Base-by-base conservation (phyloP, 2,329 filamentous ascomycete genomes). In the Iodosphaeria phyllophila region DNA sequence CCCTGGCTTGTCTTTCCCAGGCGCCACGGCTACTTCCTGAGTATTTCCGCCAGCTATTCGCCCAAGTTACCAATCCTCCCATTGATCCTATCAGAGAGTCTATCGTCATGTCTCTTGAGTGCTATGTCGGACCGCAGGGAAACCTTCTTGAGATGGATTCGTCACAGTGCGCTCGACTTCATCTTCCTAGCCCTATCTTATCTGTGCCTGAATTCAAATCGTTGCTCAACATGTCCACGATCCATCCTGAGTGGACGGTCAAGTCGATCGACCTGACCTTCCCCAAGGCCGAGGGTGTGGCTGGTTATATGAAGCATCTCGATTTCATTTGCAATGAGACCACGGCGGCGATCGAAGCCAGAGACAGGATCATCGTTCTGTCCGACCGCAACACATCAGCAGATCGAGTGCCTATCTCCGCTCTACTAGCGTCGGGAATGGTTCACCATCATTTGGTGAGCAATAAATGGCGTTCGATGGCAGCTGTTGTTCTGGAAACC, bases 21-120 rank as follows among this genome's bases (percentile, higher is more conserved):
- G 78, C 84, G 33, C 83, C 86, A 37, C 78, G 84, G 38, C 61
- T 92, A 27, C 66, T 93, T 12, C 92, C 79, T 50, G 86, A 93
- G 51, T 95, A 95, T 56, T 95, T 95, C 74, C 74, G 86, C 33
- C 80, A 95, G 58, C 73, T 95, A 21, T 95, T 95, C 49, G 86
- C 86, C 7, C 86, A 95, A 56, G 86, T 95, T 48, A 95, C 86
- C 32, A 95, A 95, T 52, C 86, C 86, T 37, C 86, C 86, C 9
- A 95, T 95, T 43, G 86, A 95, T 44, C 86, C 86, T 16, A 95
- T 95, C 40, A 69, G 86, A 51, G 86, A 95, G 61, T 86, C 84
- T 15, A 89, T 93, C 42, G 86, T 95, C 51, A 95, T 95, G 86
- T 93, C 86, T 28, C 58, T 95, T 20, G 84, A 92, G 47, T 91